Evolutionary conservation across 2,329 filamentous ascomycete genomes (phyloP).

Genomic region (Sclerotinia sclerotiorum): DNA sequence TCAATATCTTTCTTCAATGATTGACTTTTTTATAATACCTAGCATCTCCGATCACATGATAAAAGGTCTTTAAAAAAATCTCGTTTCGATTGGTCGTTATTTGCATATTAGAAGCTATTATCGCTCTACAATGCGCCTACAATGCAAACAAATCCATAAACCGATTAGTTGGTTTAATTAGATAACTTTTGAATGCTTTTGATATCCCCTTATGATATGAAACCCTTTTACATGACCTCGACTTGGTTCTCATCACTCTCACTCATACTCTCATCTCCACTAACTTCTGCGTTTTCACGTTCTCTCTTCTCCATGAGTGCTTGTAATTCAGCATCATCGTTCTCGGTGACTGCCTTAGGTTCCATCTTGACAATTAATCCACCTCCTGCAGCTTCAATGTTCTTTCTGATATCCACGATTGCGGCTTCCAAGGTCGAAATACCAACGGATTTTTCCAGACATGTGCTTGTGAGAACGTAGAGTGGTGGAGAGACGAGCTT

Average conservation of each 20-base stretch:
- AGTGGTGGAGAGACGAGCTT: constrained; percentile 96
- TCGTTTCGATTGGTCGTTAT: constrained; percentile 13
- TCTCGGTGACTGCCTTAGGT: constrained; percentile 97
- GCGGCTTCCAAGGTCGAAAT: constrained; percentile 84
- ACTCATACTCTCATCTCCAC: constrained; percentile 93
- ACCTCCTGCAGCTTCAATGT: constrained; percentile 76
- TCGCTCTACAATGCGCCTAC: constrained; percentile 35
- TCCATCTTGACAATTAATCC: constrained; percentile 94
- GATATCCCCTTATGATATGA: constrained; percentile 24
- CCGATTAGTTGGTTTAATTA: constrained; percentile 16
- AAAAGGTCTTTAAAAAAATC: not conserved
- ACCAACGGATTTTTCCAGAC: constrained; percentile 85
- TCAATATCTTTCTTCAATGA: too few relatives aligned
- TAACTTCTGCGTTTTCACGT: constrained; percentile 96
- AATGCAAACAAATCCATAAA: constrained; percentile 35
- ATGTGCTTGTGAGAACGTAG: constrained; percentile 94
- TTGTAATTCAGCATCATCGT: constrained; percentile 94
- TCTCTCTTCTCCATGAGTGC: constrained; percentile 99
- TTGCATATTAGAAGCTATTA: constrained; percentile 13
- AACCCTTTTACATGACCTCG: constrained; percentile 47
- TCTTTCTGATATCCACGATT: constrained; percentile 80
- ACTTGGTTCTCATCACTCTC: constrained; percentile 89
- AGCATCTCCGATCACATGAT: not conserved
- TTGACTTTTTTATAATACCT: too few relatives aligned
- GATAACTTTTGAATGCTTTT: constrained; percentile 36